Base-by-base conservation (phyloP, 345 rosid genomes). In the Populus ilicifolia region DNA sequence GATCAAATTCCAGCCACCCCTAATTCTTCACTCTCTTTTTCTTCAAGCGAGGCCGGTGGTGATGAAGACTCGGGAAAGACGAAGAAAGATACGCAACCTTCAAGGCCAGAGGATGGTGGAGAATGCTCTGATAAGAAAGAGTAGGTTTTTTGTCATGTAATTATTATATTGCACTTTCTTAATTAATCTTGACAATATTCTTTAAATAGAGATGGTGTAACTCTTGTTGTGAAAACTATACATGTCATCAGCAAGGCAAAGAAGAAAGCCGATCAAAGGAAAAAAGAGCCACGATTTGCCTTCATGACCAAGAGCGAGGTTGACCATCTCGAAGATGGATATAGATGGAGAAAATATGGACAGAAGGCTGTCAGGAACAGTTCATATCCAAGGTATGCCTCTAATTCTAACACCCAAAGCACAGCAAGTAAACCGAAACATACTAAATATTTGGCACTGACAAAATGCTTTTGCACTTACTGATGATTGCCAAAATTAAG, bases 251-350 rank as follows among this genome's bases (percentile, higher is more conserved):
- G 70, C 68, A 78, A 74, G 56, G 61, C 35, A 48, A 82, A 78
- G 77, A 78, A 78, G 64, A 78, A 78, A 43, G 84, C 69, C 38
- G 84, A 78, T 43, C 78, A 82, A 44, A 74, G 76, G 79, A 68
- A 71, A 67, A 82, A 50, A 59, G 79, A 78, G 77, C 79, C 84
- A 54, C 71, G 81, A 64, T 82, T 82, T 70, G 84, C 84, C 46
- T 82, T 82, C 84, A 82, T 82, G 84, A 82, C 84, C 10, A 82
- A 82, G 69, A 78, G 81, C 46, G 84, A 82, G 70, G 84, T 82
- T n/a, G 84, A 82, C 78, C 84, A 82, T 78, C 84, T 82, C 23
- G 84, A 82, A 50, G 84, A 82, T 69, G 84, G 84, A 7, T 82
- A 82, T 46, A 70, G 84, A 64, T 82, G 84, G 84, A 82, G 84